Percentiles rank a stretch among this genome's conserved stretches.
Evolutionary conservation across 164 flowering plant genomes (phyloP).

Genomic region (Annona cherimola): DNA sequence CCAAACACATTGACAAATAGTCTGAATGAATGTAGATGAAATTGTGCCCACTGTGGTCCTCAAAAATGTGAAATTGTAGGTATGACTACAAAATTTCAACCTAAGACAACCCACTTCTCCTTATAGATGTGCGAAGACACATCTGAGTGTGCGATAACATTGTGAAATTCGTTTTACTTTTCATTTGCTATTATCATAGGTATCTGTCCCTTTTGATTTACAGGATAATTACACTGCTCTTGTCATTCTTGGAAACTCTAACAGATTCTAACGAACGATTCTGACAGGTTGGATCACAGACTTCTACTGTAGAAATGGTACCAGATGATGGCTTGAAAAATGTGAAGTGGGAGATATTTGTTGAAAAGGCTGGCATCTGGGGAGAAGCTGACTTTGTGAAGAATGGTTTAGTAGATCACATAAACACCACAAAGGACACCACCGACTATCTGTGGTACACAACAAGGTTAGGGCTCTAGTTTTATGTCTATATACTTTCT

Average conservation of each 20-base stretch:
- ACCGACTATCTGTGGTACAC: slow-evolving; percentile 97
- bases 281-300: slow-evolving; percentile 63
- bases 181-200: neutral
- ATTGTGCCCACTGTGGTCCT: too few relatives aligned
- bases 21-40: too few relatives aligned
- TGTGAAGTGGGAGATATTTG: slow-evolving; percentile 70
- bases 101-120: neutral
- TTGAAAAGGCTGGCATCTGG: slow-evolving; percentile 81
- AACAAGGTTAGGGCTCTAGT: slow-evolving; percentile 59
- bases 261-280: slow-evolving; percentile 1
- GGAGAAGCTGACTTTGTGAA: slow-evolving; percentile 60
- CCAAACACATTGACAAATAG: too few relatives aligned
- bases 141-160: neutral
- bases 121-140: neutral
- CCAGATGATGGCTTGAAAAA: slow-evolving; percentile 37
- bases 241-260: neutral
- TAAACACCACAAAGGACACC: slow-evolving; percentile 86
- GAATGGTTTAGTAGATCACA: slow-evolving; percentile 77
- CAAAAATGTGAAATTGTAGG: too few relatives aligned
- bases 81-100: too few relatives aligned
- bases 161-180: neutral
- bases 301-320: slow-evolving; percentile 66
- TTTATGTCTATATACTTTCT: neutral
- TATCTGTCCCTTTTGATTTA: neutral
- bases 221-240: neutral